Base-by-base conservation (phyloP, 2,329 filamentous ascomycete genomes). In the Pseudodiploospora longispora region DNA sequence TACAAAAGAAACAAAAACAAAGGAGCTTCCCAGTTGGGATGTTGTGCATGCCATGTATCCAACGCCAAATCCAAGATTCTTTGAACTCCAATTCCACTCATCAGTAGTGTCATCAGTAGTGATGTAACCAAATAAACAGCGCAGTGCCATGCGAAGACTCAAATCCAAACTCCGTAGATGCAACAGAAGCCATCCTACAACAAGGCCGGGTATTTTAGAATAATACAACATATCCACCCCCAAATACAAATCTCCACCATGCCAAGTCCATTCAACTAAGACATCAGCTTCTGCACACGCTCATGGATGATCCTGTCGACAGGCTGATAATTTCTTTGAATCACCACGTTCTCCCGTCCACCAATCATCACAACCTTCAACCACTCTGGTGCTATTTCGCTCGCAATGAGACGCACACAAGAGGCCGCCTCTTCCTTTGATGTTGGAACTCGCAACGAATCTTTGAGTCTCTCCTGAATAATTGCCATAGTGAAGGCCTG, bases 401-500 rank as follows among this genome's bases (percentile, higher is more conserved):
- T 56, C 4, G 74, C 75, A 44, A 81, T 65, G 40, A 80, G 55
- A 6, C 70, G 61, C 10, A 80, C 65, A 47, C 75, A 77, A 7
- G 58, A 52, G 7, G 66, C 63, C 4, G 67, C 74, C 54, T 80
- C 77, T 36, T 76, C 75, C 38, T 60, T 62, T 30, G 75, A 74
- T 41, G 78, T 64, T 3, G 75, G 74, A 51, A 70, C 67, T 4
- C 74, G 68, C 46, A 85, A 66, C 28, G 84, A 88, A 60, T 87
- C 83, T 55, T 74, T 76, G 40, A 89, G 69, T 59, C 80, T 83
- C 51, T 78, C 74, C 12, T 83, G 65, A 43, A 88, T 66, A 9
- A 71, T 72, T 29, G 74, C 66, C 70, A 88, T 76, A 27, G 76
- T 76, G 55, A 86, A 88, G 1, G 82, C 77, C 49, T 85, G 68